Evolutionary conservation across 179 eudicot species (phyloP), one percentile per base, ranked within the genome.

Genomic region (Patellifolia procumbens): DNA sequence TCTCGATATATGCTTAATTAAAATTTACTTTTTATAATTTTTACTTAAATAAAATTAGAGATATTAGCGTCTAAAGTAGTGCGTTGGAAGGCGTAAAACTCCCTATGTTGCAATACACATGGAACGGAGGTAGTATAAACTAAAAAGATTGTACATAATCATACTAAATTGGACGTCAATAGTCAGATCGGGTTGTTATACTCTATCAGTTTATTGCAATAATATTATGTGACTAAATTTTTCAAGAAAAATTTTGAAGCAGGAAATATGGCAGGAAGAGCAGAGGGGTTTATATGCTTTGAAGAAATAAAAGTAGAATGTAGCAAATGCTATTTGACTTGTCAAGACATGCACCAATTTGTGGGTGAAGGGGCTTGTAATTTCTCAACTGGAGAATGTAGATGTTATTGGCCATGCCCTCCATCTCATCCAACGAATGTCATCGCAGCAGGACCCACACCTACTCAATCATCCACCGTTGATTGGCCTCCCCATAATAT

Each of bases 191-290:
- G n/a, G n/a, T n/a, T n/a, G n/a, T n/a, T n/a, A n/a, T n/a, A n/a
- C n/a, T n/a, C n/a, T n/a, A n/a, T n/a, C n/a, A n/a, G n/a, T n/a
- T n/a, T n/a, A n/a, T n/a, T n/a, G n/a, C n/a, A n/a, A n/a, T n/a
- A n/a, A 59, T 59, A 9, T 0, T 12, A 0, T 15, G 28, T 11
- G 19, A 28, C 64, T 28, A 12, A 55, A 19, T 53, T 5, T 19
- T 20, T 7, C 4, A 20, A 22, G 1, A 51, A 51, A 39, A 3
- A 39, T 5, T 9, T 34, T 64, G 69, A 35, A 35, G 56, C 56
- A 68, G 72, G 72, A 16, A 20, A 45, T 22, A 69, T 69, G 73
- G 10, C 31, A 24, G 59, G 39, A 69, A 45, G 26, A 68, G 37
- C 17, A 15, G 24, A 69, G 53, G 58, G 58, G 22, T 28, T 69